phyloP scores from a whole-genome alignment of 495 filamentous ascomycete genomes.

The Bacidia gigantensis region DNA sequence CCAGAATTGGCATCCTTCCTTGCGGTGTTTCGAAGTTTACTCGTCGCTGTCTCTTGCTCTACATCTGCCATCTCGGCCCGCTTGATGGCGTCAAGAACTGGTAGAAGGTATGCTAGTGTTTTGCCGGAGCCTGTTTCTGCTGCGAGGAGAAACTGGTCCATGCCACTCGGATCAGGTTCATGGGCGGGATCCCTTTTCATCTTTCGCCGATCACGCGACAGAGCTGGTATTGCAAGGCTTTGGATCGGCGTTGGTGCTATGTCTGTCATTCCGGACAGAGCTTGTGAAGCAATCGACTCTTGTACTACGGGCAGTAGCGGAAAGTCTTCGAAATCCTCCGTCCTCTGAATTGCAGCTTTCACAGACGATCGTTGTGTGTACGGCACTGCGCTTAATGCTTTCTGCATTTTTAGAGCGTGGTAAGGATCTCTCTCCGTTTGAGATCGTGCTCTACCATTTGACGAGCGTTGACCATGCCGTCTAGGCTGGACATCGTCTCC shows the following conservation, averaged over 20 bases:
- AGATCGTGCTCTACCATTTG: constrained; percentile 2
- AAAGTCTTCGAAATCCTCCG: constrained; percentile 71
- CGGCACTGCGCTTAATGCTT: constrained; percentile 53
- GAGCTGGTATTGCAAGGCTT: constrained; percentile 66
- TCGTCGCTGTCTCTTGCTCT: constrained; percentile 34
- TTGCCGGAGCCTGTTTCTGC: constrained; percentile 97
- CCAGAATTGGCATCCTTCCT: constrained; percentile 23
- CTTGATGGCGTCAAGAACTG: constrained; percentile 71
- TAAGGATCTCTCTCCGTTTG: constrained; percentile 38
- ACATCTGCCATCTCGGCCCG: constrained; percentile 51
- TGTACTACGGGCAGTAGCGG: constrained; percentile 57
- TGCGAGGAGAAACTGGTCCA: constrained; percentile 68
- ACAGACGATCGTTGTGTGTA: constrained; percentile 56
- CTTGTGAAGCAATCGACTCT: constrained; percentile 56
- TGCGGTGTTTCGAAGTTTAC: too few relatives aligned
- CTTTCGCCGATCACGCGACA: constrained; percentile 40
- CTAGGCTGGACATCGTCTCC: neutral
- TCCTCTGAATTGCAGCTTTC: constrained; percentile 52
- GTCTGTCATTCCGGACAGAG: constrained; percentile 54
- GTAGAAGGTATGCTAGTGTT: constrained; percentile 81
- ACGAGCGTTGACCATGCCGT: neutral
- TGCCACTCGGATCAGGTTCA: constrained; percentile 20
- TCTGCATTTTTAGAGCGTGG: constrained; percentile 94
- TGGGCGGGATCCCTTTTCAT: constrained; percentile 19
- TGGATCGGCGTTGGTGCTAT: constrained; percentile 78